Percentiles rank a stretch among this genome's conserved stretches.
Evolutionary conservation across 1,284 basidiomycete genomes (phyloP).

Genomic region (Termitomyces sp.): DNA sequence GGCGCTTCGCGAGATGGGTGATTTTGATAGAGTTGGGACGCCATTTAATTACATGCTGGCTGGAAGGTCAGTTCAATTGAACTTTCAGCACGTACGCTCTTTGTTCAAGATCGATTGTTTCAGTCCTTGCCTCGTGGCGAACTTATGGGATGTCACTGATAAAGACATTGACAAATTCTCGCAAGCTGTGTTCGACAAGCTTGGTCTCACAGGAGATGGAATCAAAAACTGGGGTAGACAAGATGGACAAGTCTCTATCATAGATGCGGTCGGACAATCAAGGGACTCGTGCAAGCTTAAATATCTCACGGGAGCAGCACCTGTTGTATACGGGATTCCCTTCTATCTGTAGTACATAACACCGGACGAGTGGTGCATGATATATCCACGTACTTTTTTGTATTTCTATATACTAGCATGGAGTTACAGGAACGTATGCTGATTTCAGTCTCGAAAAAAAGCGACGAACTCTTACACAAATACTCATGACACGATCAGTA

Average conservation of each 20-base stretch:
- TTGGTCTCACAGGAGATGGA: slow-evolving; percentile 50
- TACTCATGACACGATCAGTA: too few species aligned
- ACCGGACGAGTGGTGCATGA: background rate
- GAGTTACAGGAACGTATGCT: background rate
- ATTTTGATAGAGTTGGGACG: slow-evolving; percentile 89
- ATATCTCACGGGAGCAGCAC: slow-evolving; percentile 94
- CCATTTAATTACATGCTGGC: slow-evolving; percentile 95
- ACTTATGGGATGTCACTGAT: slow-evolving; percentile 98
- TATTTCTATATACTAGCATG: background rate
- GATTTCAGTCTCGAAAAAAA: background rate
- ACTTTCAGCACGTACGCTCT: background rate
- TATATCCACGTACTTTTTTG: background rate
- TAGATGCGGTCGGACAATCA: slow-evolving; percentile 77
- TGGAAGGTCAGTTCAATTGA: slow-evolving; percentile 68
- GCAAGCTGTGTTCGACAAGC: slow-evolving; percentile 74
- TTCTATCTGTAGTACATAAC: slow-evolving; percentile 64
- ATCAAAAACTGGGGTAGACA: slow-evolving; percentile 15
- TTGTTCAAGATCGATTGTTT: slow-evolving; percentile 4
- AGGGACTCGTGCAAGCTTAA: slow-evolving; percentile 83
- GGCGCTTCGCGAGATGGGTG: slow-evolving; percentile 81
- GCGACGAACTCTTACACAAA: too few species aligned
- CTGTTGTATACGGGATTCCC: slow-evolving; percentile 93
- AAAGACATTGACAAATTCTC: slow-evolving; percentile 94
- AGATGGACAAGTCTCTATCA: slow-evolving; percentile 45
- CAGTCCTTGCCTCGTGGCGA: slow-evolving; percentile 90